Conservation (phyloP, 495 filamentous ascomycete genomes). For the Zalerion maritima region DNA sequence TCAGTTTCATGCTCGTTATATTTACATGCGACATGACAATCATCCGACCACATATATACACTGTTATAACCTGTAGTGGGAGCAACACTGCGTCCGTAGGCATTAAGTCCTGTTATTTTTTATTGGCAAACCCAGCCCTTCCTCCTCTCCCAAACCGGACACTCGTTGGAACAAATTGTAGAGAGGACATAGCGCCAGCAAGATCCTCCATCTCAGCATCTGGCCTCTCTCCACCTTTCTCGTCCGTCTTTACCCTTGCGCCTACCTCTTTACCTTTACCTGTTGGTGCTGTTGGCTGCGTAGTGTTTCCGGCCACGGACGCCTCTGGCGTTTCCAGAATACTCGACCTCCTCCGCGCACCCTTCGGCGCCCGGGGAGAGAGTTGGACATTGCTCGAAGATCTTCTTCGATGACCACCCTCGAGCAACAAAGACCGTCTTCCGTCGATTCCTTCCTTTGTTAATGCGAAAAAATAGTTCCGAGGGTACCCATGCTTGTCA, state of each 20-base stretch:
- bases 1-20: too few relatives aligned
- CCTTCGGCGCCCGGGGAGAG: slow-evolving; percentile 10
- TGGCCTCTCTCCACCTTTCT: slow-evolving; percentile 10
- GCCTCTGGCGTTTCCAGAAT: slow-evolving; percentile 11
- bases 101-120: too few relatives aligned
- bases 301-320: slow-evolving; percentile 6
- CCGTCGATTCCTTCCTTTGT: slow-evolving; percentile 82
- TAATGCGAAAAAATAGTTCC: slow-evolving; percentile 79
- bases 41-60: too few relatives aligned
- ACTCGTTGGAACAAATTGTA: slow-evolving; percentile 70
- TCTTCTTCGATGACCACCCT: slow-evolving; percentile 36
- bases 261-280: slow-evolving; percentile 6
- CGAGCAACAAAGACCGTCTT: slow-evolving; percentile 56
- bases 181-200: slow-evolving; percentile 62
- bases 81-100: too few relatives aligned
- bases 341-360: slow-evolving; percentile 6
- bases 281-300: slow-evolving; percentile 12
- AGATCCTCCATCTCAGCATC: slow-evolving; percentile 58
- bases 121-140: slow-evolving; percentile 32
- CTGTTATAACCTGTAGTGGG: too few relatives aligned
- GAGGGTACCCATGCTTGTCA: slow-evolving; percentile 90
- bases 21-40: too few relatives aligned
- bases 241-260: slow-evolving; percentile 2
- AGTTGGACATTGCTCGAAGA: slow-evolving; percentile 27
- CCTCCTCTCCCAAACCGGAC: slow-evolving; percentile 54